These are phyloP conservation scores for Tricholomella constricta DNA, from an alignment of 768 basidiomycete genomes.

Conservation along the genomic window DNA sequence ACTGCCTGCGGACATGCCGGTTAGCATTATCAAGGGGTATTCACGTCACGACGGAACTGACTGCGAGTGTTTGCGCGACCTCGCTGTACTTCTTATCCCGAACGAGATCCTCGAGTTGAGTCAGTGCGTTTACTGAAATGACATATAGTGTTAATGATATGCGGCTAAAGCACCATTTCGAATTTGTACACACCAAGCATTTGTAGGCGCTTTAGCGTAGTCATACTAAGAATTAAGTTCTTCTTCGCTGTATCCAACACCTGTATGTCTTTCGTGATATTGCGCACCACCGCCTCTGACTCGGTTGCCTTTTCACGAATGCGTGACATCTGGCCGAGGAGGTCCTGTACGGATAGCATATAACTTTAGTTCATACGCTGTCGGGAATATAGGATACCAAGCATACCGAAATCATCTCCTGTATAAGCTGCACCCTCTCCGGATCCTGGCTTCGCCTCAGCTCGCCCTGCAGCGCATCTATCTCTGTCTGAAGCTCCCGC, in stretches of 20 bases:
- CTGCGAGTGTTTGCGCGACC: conserved; percentile 80
- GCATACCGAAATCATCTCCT: conserved; percentile 92
- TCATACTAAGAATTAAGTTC: conserved; percentile 90
- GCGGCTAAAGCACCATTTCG: not conserved
- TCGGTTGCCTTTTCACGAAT: conserved; percentile 97
- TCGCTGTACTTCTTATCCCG: conserved; percentile 81
- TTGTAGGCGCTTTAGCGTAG: conserved; percentile 83
- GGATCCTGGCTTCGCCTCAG: conserved; percentile 81
- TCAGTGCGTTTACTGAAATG: conserved; percentile 71
- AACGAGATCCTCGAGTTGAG: conserved; percentile 77
- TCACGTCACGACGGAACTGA: conserved; percentile 28
- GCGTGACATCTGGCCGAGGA: conserved; percentile 92
- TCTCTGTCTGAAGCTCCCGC: conserved; percentile 68
- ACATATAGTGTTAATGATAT: not conserved
- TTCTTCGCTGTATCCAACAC: conserved; percentile 91
- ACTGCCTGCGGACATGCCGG: conserved; percentile 59
- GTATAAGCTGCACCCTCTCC: conserved; percentile 86
- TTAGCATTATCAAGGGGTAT: conserved; percentile 2
- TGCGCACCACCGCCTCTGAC: conserved; percentile 92
- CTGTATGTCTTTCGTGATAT: conserved; percentile 97
- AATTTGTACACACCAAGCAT: conserved; percentile 77
- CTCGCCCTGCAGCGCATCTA: conserved; percentile 65
- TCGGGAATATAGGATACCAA: not conserved
- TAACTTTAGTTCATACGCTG: not conserved
- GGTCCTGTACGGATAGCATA: conserved; percentile 55